These are phyloP conservation scores for Fusarium metavorans DNA, from an alignment of 2,329 filamentous ascomycete species.

Conservation along the genomic window DNA sequence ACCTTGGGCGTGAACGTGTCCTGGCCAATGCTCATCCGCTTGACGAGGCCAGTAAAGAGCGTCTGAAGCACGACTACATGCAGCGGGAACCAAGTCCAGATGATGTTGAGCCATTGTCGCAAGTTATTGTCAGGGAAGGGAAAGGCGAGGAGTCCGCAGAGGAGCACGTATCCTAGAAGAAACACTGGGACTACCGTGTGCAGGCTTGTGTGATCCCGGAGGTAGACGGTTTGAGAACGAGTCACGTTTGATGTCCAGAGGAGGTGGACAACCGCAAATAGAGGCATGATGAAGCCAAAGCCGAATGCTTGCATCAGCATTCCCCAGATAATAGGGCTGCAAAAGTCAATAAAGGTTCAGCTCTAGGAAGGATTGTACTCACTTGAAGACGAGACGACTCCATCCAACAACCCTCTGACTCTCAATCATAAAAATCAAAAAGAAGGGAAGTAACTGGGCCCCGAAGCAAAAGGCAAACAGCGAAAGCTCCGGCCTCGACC, in stretches of 20 bases:
- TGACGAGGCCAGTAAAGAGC: slow-evolving; percentile 31
- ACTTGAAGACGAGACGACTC: slow-evolving; percentile 37
- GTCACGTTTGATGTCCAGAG: slow-evolving; percentile 24
- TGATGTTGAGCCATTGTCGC: slow-evolving; percentile 37
- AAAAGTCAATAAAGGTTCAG: background rate
- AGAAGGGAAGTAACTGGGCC: slow-evolving; percentile 33
- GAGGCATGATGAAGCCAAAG: slow-evolving; percentile 38
- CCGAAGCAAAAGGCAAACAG: slow-evolving; percentile 40
- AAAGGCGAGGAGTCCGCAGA: slow-evolving; percentile 28
- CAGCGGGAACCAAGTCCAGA: slow-evolving; percentile 41
- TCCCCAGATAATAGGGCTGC: slow-evolving; percentile 40
- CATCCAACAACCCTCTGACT: slow-evolving; percentile 20
- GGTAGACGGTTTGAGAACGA: slow-evolving; percentile 19
- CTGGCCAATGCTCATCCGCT: slow-evolving; percentile 40
- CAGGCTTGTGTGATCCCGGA: slow-evolving; percentile 35
- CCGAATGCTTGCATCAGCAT: slow-evolving; percentile 37
- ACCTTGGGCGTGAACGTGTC: slow-evolving; percentile 27
- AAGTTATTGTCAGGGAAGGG: slow-evolving; percentile 34
- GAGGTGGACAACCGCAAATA: slow-evolving; percentile 39
- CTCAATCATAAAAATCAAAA: slow-evolving; percentile 39
- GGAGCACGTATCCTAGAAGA: slow-evolving; percentile 38
- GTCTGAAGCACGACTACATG: slow-evolving; percentile 28
- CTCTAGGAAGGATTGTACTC: background rate
- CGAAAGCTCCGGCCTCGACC: slow-evolving; percentile 36
- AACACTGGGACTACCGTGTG: slow-evolving; percentile 36